Conservation (phyloP, 345 rosid species). For the Sapria himalayana region DNA sequence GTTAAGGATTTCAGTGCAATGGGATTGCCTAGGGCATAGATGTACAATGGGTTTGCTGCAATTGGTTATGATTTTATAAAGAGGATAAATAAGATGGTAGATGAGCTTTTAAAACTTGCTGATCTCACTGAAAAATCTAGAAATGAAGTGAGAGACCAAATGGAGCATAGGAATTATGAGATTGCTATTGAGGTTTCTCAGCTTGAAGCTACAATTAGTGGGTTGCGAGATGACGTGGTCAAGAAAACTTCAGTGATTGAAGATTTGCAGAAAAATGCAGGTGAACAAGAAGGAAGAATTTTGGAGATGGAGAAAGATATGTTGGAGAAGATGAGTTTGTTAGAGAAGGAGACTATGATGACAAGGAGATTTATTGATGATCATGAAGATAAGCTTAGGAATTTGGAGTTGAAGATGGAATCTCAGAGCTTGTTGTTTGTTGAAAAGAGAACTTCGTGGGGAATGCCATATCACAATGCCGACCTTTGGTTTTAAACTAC, state of each 20-base stretch:
- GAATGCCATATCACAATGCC: too few species aligned
- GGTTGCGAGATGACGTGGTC: conserved; percentile 45
- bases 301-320: conserved; percentile 29
- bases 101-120: conserved; percentile 67
- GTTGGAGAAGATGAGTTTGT: conserved; percentile 21
- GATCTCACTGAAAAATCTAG: conserved; percentile 41
- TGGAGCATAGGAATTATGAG: conserved; percentile 89
- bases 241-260: conserved; percentile 32
- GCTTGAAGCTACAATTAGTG: conserved; percentile 70
- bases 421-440: conserved; percentile 46
- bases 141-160: conserved; percentile 75
- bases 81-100: conserved; percentile 85
- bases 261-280: conserved; percentile 31
- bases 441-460: too few species aligned
- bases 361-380: conserved; percentile 46
- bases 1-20: conserved; percentile 49
- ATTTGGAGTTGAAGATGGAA: conserved; percentile 39
- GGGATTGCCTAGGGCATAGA: conserved; percentile 71
- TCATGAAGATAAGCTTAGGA: conserved; percentile 51
- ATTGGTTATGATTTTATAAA: conserved; percentile 73
- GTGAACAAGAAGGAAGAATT: conserved; percentile 36
- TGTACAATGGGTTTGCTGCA: conserved; percentile 57
- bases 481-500: too few species aligned
- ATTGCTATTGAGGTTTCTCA: conserved; percentile 97
- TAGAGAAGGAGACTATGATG: conserved; percentile 35